A percentile compares a stretch with the other conserved stretches of the same genome.
Evolutionary conservation across 805 yeast genomes (phyloP).

Genomic region (Candida orba): DNA sequence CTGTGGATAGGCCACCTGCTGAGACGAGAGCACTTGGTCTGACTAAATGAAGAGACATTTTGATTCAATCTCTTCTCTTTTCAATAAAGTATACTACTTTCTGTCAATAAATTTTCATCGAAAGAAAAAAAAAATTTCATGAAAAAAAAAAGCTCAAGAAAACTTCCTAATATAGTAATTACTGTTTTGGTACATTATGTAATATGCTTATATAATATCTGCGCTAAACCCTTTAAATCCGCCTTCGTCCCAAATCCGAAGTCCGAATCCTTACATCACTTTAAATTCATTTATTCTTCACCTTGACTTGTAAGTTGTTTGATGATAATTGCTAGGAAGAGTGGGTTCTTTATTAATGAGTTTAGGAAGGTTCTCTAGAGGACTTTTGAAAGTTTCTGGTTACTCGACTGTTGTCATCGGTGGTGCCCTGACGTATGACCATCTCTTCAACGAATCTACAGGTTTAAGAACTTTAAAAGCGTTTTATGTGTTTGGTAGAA

Average conservation of each 20-base stretch:
- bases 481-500: constrained; percentile 35
- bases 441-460: constrained; percentile 39
- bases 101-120: background rate
- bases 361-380: too few species aligned
- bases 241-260: too few species aligned
- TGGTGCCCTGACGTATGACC: constrained; percentile 29
- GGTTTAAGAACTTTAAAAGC: constrained; percentile 46
- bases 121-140: background rate
- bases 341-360: too few species aligned
- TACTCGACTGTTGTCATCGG: constrained; percentile 6
- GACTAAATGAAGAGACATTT: constrained; percentile 22
- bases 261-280: background rate
- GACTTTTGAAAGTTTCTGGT: background rate
- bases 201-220: background rate
- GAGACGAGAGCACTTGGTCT: constrained; percentile 22
- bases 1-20: constrained; percentile 22
- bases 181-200: background rate
- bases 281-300: too few species aligned
- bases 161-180: background rate
- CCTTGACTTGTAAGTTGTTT: too few species aligned
- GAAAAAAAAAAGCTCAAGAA: background rate
- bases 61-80: too few species aligned
- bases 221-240: background rate
- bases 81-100: too few species aligned
- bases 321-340: too few species aligned